These are phyloP conservation scores for Monosporascus sp. DNA, from an alignment of 2,329 filamentous ascomycete species.

Conservation along the genomic window DNA sequence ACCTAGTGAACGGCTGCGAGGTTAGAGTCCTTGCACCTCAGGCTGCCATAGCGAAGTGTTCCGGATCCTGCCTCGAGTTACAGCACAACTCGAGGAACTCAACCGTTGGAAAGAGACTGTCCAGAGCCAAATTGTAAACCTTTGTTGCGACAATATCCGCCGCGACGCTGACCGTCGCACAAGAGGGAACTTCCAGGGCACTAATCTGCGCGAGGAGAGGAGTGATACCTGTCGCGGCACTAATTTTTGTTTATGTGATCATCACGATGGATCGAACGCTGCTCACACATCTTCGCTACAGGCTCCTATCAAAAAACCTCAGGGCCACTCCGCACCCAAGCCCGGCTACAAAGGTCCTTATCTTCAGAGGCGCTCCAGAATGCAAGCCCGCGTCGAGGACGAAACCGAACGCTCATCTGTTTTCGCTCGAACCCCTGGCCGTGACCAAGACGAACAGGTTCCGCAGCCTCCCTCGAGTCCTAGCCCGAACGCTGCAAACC, in stretches of 20 bases:
- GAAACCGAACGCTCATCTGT: conserved; percentile 40
- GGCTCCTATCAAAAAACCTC: not conserved
- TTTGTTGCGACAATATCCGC: too few relatives aligned
- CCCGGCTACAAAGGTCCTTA: not conserved
- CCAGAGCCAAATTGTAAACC: too few relatives aligned
- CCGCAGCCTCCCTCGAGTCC: conserved; percentile 5
- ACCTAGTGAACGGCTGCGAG: not conserved
- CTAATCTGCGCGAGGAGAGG: not conserved
- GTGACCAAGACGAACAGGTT: conserved; percentile 27
- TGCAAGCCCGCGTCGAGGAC: conserved; percentile 50
- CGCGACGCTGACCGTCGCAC: not conserved
- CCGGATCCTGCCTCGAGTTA: not conserved
- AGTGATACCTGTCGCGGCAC: not conserved
- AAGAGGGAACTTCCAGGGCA: not conserved
- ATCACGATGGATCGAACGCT: not conserved
- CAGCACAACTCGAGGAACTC: too few relatives aligned
- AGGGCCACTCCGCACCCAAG: not conserved
- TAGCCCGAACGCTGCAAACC: conserved; percentile 12
- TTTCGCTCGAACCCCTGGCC: conserved; percentile 15
- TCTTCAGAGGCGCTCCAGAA: conserved; percentile 37
- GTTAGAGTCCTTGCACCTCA: not conserved
- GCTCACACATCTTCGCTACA: not conserved
- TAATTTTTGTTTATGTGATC: not conserved
- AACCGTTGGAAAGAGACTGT: too few relatives aligned
- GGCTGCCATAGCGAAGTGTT: not conserved